A percentile compares a stretch with the other conserved stretches of the same genome.
phyloP scores from a whole-genome alignment of 495 filamentous ascomycete genomes.

The Aspergillus olivimuriae region DNA sequence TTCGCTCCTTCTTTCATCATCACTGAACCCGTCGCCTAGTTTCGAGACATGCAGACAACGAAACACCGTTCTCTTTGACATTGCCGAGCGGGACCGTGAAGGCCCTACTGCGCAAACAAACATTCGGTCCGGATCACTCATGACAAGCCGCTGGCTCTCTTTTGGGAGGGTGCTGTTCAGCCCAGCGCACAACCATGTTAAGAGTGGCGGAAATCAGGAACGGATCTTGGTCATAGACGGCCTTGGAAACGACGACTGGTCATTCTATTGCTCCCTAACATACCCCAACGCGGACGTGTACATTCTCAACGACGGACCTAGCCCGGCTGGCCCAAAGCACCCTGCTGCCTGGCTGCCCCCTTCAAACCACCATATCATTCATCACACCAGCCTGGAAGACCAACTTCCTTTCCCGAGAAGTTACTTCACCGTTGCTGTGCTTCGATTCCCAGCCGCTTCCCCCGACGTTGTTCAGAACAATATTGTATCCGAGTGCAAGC shows the following conservation, averaged over 20 bases:
- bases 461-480: constrained; percentile 70
- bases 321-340: constrained; percentile 28
- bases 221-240: constrained; percentile 86
- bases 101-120: constrained; percentile 69
- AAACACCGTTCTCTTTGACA: constrained; percentile 39
- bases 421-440: constrained; percentile 78
- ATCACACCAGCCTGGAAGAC: constrained; percentile 57
- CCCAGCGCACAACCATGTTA: constrained; percentile 77
- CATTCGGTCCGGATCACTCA: constrained; percentile 71
- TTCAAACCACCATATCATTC: constrained; percentile 79
- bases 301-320: constrained; percentile 46
- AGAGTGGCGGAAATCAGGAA: constrained; percentile 46
- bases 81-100: constrained; percentile 50
- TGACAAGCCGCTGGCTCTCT: constrained; percentile 82
- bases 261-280: constrained; percentile 90
- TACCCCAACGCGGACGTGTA: constrained; percentile 84
- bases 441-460: constrained; percentile 77
- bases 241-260: constrained; percentile 91
- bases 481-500: constrained; percentile 79
- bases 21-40: constrained; percentile 22
- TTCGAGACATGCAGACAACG: constrained; percentile 28
- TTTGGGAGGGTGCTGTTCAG: constrained; percentile 94
- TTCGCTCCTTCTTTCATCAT: constrained; percentile 24
- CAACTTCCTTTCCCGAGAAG: constrained; percentile 83
- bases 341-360: constrained; percentile 52